Conservation (phyloP, 805 yeast genomes). For the Saturnispora hagleri region DNA sequence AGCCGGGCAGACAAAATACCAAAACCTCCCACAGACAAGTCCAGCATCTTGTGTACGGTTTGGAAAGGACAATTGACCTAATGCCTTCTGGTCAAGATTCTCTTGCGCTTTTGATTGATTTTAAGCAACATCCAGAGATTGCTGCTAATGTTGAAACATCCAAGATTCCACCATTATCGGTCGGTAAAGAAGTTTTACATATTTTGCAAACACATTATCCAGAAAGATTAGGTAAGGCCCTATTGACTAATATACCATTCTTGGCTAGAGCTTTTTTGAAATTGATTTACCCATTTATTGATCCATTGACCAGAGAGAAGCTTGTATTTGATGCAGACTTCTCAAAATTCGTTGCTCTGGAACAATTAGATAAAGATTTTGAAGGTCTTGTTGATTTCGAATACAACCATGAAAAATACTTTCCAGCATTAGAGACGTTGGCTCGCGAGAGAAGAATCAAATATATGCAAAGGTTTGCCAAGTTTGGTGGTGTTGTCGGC, state of each 20-base stretch:
- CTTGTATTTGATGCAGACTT: conserved; percentile 88
- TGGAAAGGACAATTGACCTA: conserved; percentile 83
- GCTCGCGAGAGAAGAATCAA: conserved; percentile 49
- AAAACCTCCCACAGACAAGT: conserved; percentile 84
- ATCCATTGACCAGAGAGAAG: conserved; percentile 90
- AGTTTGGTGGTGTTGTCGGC: conserved; percentile 68
- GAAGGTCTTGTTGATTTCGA: conserved; percentile 83
- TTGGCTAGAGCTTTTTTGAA: conserved; percentile 88
- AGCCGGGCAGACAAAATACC: conserved; percentile 95
- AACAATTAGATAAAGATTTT: conserved; percentile 73
- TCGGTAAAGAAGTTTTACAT: conserved; percentile 85
- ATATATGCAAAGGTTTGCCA: conserved; percentile 59
- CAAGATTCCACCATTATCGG: conserved; percentile 80
- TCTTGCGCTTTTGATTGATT: conserved; percentile 83
- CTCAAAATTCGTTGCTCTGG: conserved; percentile 67
- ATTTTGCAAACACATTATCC: conserved; percentile 97
- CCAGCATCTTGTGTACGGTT: conserved; percentile 89
- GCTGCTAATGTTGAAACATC: conserved; percentile 43
- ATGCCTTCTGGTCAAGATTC: conserved; percentile 98
- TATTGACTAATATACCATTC: conserved; percentile 88
- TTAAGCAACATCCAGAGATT: conserved; percentile 63
- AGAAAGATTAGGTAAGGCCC: conserved; percentile 88
- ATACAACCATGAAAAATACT: conserved; percentile 71
- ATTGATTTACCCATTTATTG: conserved; percentile 90
- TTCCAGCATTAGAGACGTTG: conserved; percentile 60